Evolutionary conservation across 2,329 filamentous ascomycete genomes (phyloP).

Genomic region (Neoascochyta sp.): DNA sequence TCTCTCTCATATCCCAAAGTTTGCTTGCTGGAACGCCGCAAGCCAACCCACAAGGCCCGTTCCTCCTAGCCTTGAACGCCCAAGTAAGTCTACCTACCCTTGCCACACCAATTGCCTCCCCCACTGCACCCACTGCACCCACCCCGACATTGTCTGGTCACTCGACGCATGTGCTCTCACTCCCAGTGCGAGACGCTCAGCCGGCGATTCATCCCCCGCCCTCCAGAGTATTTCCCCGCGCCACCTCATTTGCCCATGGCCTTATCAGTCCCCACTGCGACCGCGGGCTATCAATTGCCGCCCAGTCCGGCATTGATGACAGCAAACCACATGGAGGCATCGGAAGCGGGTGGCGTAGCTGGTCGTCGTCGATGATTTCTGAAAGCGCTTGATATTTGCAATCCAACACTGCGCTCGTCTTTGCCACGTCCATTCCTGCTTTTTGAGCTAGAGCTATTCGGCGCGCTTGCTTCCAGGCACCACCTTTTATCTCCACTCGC

Average conservation of each 20-base stretch:
- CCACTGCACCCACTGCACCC: slow-evolving; percentile 14
- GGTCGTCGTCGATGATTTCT: no score
- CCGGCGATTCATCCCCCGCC: no score
- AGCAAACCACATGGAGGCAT: slow-evolving; percentile 12
- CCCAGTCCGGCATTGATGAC: slow-evolving; percentile 23
- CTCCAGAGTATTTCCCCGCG: slow-evolving; percentile 22
- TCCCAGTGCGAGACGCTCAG: no score
- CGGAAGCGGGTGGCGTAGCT: slow-evolving; percentile 18
- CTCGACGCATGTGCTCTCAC: no score
- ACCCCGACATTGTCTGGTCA: slow-evolving; percentile 23
- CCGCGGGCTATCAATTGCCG: slow-evolving; percentile 26
- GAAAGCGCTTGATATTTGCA: slow-evolving; percentile 10
- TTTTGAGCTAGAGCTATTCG: slow-evolving; percentile 15
- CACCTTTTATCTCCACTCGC: slow-evolving; percentile 4
- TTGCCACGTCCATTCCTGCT: slow-evolving; percentile 12
- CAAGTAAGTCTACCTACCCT: slow-evolving; percentile 26
- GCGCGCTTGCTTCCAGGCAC: slow-evolving; percentile 11
- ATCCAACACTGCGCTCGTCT: slow-evolving; percentile 6
- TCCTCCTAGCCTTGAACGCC: slow-evolving; percentile 19
- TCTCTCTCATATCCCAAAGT: slow-evolving; percentile 19
- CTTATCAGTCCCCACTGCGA: slow-evolving; percentile 32
- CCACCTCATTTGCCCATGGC: slow-evolving; percentile 29
- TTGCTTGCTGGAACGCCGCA: slow-evolving; percentile 30
- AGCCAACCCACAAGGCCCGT: slow-evolving; percentile 23
- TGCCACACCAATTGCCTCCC: slow-evolving; percentile 12